Evolutionary conservation across 352 stramenopile genomes (phyloP).

Genomic region (Globisporangium splendens): DNA sequence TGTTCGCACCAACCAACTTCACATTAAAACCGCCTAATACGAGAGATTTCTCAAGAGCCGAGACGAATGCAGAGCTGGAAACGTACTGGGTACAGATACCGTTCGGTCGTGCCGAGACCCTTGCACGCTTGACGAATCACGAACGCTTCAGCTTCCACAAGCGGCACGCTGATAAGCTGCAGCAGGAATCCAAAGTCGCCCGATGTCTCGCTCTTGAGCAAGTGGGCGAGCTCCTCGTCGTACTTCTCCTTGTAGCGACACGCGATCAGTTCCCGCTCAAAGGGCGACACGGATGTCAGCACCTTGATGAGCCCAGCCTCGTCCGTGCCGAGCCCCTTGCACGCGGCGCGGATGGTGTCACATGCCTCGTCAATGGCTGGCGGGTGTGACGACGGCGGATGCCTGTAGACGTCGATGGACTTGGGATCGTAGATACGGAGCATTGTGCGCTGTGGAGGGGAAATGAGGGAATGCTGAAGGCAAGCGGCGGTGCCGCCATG

Average conservation of each 20-base stretch:
- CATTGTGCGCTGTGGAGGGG: constrained; percentile 17
- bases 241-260: constrained; percentile 71
- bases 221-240: constrained; percentile 50
- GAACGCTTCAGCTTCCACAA: constrained; percentile 67
- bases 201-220: constrained; percentile 59
- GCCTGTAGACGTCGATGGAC: constrained; percentile 17
- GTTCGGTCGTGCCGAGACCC: constrained; percentile 52
- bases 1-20: constrained; percentile 14
- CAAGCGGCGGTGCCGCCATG: not conserved
- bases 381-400: constrained; percentile 20
- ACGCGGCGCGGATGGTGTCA: constrained; percentile 53
- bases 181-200: constrained; percentile 71
- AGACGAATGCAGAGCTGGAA: too few relatives aligned
- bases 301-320: constrained; percentile 53
- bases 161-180: constrained; percentile 52
- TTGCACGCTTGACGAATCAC: constrained; percentile 54
- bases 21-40: not conserved
- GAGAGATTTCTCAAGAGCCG: too few relatives aligned
- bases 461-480: not conserved
- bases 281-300: constrained; percentile 39
- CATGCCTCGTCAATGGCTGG: constrained; percentile 52
- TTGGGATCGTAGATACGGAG: constrained; percentile 26
- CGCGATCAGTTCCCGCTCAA: constrained; percentile 55
- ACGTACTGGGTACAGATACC: constrained; percentile 64
- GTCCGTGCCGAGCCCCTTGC: constrained; percentile 67